Evolutionary conservation across 192 early-diverging fungal genomes (phyloP), one percentile per base, ranked within the genome.

Genomic region (Podila horticola): DNA sequence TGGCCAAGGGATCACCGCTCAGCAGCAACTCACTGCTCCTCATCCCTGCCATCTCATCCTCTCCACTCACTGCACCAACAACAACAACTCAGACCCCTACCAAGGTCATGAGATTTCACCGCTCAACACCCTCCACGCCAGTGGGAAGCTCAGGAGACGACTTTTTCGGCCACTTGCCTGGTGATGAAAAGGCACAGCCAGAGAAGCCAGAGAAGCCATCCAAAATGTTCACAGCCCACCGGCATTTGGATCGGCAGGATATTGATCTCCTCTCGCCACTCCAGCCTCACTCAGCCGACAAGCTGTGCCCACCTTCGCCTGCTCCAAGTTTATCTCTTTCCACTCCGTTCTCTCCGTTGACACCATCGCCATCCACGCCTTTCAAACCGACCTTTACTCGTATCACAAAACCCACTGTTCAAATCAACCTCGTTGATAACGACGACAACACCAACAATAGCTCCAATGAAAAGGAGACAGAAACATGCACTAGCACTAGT

Each of bases 381-480:
- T 34, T 63, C 64, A 45, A 30, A 26, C 33, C 71, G 30, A 72
- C 71, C 29, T 73, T 73, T 29, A 73, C 71, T 28, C 55, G 71
- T 13, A 62, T 73, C 51, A 66, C 71, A 17, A 72, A 72, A 19
- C 62, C 62, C 2, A 10, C 55, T 24, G 29, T 63, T 11, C 67
- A 51, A 7, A 4, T 45, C 41, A 45, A 45, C 41, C 15, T 45
- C 41, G 41, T 15, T 8, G 15, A 41, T 15, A 50, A 24, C 20
- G 2, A 7, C 52, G 5, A 2, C 20, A 24, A n/a, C 52, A 55
- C 20, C 20, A 55, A 22, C 24, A 24, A 9, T 55, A 22, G 52
- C 22, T 24, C 52, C 3, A 6, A 26, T 22, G 17, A n/a, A 26
- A 55, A 45, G 41, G 41, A 45, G 41, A 45, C 38, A 41, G 38